A percentile compares a stretch with the other conserved stretches of the same genome.
Evolutionary conservation across 257 asterid species (phyloP).

Genomic region (Jasminum sambac): DNA sequence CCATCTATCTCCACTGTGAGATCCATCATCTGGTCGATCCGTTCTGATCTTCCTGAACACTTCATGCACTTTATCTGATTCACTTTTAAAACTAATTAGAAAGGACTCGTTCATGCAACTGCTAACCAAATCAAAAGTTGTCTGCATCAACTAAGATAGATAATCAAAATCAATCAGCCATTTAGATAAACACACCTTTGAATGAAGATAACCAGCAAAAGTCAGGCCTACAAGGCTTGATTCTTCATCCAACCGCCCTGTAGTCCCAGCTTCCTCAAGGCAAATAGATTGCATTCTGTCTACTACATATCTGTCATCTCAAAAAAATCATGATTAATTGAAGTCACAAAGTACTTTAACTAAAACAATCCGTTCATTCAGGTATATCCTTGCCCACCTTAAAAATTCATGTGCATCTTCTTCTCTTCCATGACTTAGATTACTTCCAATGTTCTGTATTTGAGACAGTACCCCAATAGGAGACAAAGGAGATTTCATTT

Average conservation of each 20-base stretch:
- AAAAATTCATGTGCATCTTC: conserved; percentile 77
- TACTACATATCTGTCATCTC: conserved; percentile 43
- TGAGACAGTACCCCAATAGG: conserved; percentile 59
- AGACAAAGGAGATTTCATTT: conserved; percentile 39
- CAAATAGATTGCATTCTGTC: conserved; percentile 57
- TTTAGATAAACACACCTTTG: conserved; percentile 41
- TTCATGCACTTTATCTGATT: conserved; percentile 59
- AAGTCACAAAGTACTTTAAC: neutral
- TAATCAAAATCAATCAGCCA: neutral
- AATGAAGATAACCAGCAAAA: conserved; percentile 63
- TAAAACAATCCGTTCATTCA: conserved; percentile 14
- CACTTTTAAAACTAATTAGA: conserved; percentile 22
- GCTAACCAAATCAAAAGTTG: conserved; percentile 16
- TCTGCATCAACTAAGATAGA: neutral
- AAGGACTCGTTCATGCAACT: neutral
- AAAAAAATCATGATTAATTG: conserved; percentile 24
- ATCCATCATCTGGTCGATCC: conserved; percentile 51
- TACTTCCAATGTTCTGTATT: conserved; percentile 50
- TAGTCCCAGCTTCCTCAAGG: conserved; percentile 54
- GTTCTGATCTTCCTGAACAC: conserved; percentile 54
- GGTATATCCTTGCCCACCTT: conserved; percentile 36
- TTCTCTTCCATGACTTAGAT: conserved; percentile 44
- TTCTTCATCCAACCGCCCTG: conserved; percentile 46
- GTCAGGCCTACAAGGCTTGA: conserved; percentile 62
- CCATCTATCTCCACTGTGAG: conserved; percentile 61